Evolutionary conservation across 495 filamentous ascomycete genomes (phyloP).

Genomic region (Penicillium soppii): DNA sequence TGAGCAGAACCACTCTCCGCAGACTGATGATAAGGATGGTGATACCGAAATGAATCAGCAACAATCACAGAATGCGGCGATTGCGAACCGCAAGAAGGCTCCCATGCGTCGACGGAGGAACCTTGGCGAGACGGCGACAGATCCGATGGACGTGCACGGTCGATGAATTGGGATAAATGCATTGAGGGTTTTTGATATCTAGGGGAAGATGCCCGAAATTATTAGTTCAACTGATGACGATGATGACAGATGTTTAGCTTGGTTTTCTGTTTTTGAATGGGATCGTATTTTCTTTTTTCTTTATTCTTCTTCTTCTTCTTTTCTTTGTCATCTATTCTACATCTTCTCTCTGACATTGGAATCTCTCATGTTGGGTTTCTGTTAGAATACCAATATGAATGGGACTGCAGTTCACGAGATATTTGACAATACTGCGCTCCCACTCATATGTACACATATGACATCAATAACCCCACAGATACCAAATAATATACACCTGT

Average conservation of each 20-base stretch:
- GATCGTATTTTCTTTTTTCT: constrained; percentile 11
- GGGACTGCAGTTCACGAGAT: no score
- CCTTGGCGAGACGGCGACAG: constrained; percentile 18
- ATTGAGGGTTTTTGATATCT: background rate
- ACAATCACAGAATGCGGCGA: constrained; percentile 34
- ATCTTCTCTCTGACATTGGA: no score
- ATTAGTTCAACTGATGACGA: constrained; percentile 10
- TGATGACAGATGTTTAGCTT: constrained; percentile 19
- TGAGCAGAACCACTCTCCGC: constrained; percentile 29
- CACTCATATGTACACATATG: no score
- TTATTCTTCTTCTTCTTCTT: background rate
- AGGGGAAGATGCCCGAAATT: no score
- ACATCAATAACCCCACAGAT: no score
- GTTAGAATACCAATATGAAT: no score
- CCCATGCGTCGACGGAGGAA: constrained; percentile 49
- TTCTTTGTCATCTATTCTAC: background rate
- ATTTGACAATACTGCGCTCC: no score
- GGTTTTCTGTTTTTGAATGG: constrained; percentile 16
- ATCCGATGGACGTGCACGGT: constrained; percentile 40
- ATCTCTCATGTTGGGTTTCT: no score
- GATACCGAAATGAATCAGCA: constrained; percentile 40
- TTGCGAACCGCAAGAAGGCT: constrained; percentile 51
- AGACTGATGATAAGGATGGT: constrained; percentile 48
- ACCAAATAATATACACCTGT: no score
- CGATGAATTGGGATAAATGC: constrained; percentile 16